These are phyloP conservation scores for Taxillus chinensis DNA, from an alignment of 164 flowering plant species.

Conservation along the genomic window DNA sequence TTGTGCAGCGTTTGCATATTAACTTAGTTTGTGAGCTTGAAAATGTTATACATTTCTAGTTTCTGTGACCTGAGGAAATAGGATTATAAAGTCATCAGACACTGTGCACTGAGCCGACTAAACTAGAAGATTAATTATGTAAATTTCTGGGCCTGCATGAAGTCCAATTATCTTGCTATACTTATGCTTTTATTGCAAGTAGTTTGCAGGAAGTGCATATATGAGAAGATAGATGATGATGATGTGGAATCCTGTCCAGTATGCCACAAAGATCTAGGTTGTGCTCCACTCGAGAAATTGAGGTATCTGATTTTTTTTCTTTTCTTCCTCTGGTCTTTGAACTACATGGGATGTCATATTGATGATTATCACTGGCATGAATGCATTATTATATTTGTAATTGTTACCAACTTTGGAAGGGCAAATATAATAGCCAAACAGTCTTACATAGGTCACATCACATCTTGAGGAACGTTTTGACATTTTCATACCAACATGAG, in stretches of 20 bases:
- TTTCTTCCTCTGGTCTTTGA: neutral
- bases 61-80: neutral
- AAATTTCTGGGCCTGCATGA: too few species aligned
- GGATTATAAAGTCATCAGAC: neutral
- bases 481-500: too few species aligned
- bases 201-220: conserved; percentile 44
- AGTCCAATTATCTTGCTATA: too few species aligned
- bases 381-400: too few species aligned
- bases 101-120: too few species aligned
- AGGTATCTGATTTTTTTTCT: conserved; percentile 20
- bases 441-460: neutral
- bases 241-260: conserved; percentile 26
- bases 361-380: neutral
- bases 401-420: too few species aligned
- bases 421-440: neutral
- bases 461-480: too few species aligned
- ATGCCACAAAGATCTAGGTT: conserved; percentile 23
- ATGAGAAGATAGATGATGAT: conserved; percentile 21
- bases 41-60: neutral
- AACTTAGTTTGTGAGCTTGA: neutral
- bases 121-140: too few species aligned
- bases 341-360: neutral
- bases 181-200: neutral
- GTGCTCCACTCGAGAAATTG: conserved; percentile 31
- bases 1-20: neutral